A percentile compares a stretch with the other conserved stretches of the same genome.
Evolutionary conservation across 345 rosid species (phyloP).

Genomic region (Microcos paniculata): DNA sequence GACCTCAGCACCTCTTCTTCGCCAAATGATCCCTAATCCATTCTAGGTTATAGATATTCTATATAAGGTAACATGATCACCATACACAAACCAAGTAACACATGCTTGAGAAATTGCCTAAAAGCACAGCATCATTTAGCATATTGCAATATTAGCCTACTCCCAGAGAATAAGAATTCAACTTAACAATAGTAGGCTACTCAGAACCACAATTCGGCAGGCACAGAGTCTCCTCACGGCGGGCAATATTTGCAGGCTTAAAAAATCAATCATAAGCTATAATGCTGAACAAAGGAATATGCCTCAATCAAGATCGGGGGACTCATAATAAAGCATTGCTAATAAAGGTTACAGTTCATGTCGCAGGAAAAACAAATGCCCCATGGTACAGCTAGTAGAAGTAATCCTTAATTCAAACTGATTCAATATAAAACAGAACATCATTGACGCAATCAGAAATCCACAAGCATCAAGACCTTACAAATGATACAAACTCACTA

Average conservation of each 20-base stretch:
- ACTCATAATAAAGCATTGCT: not conserved
- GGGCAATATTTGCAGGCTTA: not conserved
- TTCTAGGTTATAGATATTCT: not conserved
- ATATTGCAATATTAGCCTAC: not conserved
- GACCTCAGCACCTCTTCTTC: not conserved
- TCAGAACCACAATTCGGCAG: not conserved
- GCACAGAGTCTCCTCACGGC: not conserved
- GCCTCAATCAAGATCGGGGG: not conserved
- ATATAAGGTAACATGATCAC: not conserved
- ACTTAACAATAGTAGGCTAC: not conserved
- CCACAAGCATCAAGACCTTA: constrained; percentile 11
- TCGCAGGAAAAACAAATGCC: not conserved
- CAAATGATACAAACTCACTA: not conserved
- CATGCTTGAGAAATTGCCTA: not conserved
- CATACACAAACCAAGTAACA: not conserved
- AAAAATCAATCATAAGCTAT: not conserved
- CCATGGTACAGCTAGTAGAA: not conserved
- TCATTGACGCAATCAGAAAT: constrained; percentile 5
- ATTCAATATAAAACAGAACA: not conserved
- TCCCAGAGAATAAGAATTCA: not conserved
- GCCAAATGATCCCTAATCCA: not conserved
- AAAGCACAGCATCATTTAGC: not conserved
- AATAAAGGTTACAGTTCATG: not conserved
- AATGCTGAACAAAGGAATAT: not conserved
- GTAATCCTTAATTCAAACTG: not conserved